Evolutionary conservation across 2,329 filamentous ascomycete species (phyloP), one percentile per base, ranked within the genome.

Genomic region (Chaetomiaceae sp.): DNA sequence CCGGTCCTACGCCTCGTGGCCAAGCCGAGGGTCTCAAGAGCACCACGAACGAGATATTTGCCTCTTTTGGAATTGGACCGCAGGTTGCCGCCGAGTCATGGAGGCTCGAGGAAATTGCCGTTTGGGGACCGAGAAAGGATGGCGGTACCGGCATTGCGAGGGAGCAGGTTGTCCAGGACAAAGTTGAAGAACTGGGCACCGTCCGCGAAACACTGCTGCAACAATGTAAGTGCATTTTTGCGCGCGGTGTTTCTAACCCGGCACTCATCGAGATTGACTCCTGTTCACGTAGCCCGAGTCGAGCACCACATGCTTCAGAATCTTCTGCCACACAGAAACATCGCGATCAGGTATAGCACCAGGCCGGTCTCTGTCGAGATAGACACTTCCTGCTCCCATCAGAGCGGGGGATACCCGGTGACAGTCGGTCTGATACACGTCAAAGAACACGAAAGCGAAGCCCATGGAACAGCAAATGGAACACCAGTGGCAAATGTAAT

Each of bases 91-190:
- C 49, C 11, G 55, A 58, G 40, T 53, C 53, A 44, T 58, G 55
- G 55, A 51, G 55, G 16, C 33, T 58, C 9, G 55, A 58, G 27
- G 55, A 58, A 29, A 58, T 58, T 29, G 55, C 55, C 10, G 27
- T 55, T 14, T 58, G 55, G 55, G 55, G 55, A 5, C 13, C 32
- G 13, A 48, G 41, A 0, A 36, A 47, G n/a, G 43, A 51, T 20
- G 44, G 55, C 29, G 55, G 55, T n/a, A n/a, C n/a, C n/a, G n/a
- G n/a, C n/a, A 55, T 58, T n/a, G 53, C 47, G n/a, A 48, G 55
- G 20, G 48, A 58, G 42, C 48, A 55, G 27, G 41, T 58, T 14
- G 29, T 58, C 11, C 46, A 40, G 18, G 55, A 58, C 42, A 53
- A 40, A 23, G 55, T 52, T 5, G 45, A 53, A 1, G 55, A 58